Evolutionary conservation across 495 filamentous ascomycete genomes (phyloP), one percentile per base, ranked within the genome.

Genomic region (Aspergillus hancockii): DNA sequence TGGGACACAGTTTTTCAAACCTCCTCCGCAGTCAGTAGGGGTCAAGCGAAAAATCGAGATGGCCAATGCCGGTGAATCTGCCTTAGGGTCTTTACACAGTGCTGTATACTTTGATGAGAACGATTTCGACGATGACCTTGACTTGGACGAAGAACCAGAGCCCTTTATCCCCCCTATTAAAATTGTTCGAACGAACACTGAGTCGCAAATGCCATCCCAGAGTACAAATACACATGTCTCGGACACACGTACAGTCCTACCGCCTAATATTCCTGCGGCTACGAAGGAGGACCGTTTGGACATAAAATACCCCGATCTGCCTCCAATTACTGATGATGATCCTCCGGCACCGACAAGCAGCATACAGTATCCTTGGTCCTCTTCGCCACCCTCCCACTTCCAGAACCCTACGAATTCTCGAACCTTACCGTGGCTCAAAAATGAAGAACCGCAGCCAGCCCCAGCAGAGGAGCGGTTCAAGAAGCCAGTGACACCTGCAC

Each of bases 311-410:
- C 72, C 72, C 3, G 73, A 79, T 23, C 69, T 77, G 8, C 75
- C 78, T 19, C 67, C 73, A 8, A 32, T 64, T 8, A 69, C 75
- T 21, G 64, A 77, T 49, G 70, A 75, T n/a, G 52, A 68, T 52
- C 52, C 52, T 52, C 52, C 52, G 0, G 55, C 66, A 2, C 71
- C 79, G 19, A 59, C 72, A 23, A 88, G 85, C 66, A 87, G 84
- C 57, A 69, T 70, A 49, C 83, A 80, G 47, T 60, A 83, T 19
- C 82, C 84, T 7, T 88, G 85, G 85, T 87, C 85, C 16, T 88
- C 85, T 9, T 88, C 85, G 0, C 85, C 85, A 4, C 74, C 70
- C 0, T 76, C 84, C 32, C 74, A 81, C 50, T 73, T 71, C 54
- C 79, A 75, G 47, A 68, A 64, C 49, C 75, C 79, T 0, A 63